Base-by-base conservation (phyloP, 495 filamentous ascomycete genomes). In the Arthonia radiata region DNA sequence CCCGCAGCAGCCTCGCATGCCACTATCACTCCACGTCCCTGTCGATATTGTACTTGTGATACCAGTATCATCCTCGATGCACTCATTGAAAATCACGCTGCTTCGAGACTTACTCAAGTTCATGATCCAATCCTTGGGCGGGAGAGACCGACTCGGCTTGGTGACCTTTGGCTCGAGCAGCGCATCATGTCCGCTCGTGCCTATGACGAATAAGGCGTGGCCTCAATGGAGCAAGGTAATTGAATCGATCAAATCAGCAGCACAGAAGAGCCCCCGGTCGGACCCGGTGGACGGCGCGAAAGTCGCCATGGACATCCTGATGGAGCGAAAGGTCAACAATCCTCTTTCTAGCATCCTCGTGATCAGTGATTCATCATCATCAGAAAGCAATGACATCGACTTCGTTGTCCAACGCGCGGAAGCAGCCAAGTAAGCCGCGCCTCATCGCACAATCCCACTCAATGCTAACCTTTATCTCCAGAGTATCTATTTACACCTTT, bases 201-300 rank as follows among this genome's bases (percentile, higher is more conserved):
- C 83, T 23, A 91, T 99, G 77, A 90, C 86, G 2, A 77, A 75
- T 9, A 94, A 92, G 46, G 64, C 67, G 1, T 99, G 86, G 86
- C 59, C 49, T 31, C 89, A 83, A 25, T 99, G 86, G 86, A 56
- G 60, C 27, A 81, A 80, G 43, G 63, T 94, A 8, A 56, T 99
- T 11, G 64, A 68, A 25, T 86, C 79, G 2, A 83, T 94, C 34
- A 71, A 83, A 24, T 81, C 89, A 1, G 79, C 90, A 7, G 83
- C 82, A 22, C 86, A 93, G 49, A 94, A 93, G 59, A 93, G 77
- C 42, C 67, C 91, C 36, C 74, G 89, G 11, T 82, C 83, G 3
- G 86, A 99, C 49, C 86, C 93, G 3, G 86, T 99, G 4, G 86
- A 99, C 38, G 86, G 86, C 30, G 83, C 86, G 18, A 99, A 99